phyloP scores from a whole-genome alignment of 164 flowering plant species.

The Sextonia rubra region DNA sequence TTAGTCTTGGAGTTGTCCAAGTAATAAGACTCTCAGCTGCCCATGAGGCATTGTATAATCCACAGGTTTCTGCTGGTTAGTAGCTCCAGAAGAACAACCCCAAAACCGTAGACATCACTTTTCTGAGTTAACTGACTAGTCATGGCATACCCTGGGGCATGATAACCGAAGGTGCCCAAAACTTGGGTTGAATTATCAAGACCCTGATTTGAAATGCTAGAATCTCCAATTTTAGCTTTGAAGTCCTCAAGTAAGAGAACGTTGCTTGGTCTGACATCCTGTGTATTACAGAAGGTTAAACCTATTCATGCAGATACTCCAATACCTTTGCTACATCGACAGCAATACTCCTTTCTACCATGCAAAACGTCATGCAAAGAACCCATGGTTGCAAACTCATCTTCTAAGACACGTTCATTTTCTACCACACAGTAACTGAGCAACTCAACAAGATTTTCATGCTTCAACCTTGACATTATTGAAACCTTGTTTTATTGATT shows the following conservation, averaged over 20 bases:
- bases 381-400: slow-evolving; percentile 95
- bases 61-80: too few species aligned
- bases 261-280: slow-evolving; percentile 97
- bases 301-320: slow-evolving; percentile 89
- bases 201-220: slow-evolving; percentile 92
- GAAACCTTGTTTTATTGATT: too few species aligned
- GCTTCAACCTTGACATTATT: slow-evolving; percentile 74
- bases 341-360: slow-evolving; percentile 99
- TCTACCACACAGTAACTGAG: slow-evolving; percentile 92
- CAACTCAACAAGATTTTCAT: slow-evolving; percentile 82
- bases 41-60: too few species aligned
- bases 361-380: slow-evolving; percentile 93
- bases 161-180: slow-evolving; percentile 95
- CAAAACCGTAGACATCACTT: too few species aligned
- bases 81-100: too few species aligned
- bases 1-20: too few species aligned
- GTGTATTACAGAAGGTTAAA: slow-evolving; percentile 84
- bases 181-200: slow-evolving; percentile 98
- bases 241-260: slow-evolving; percentile 90
- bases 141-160: slow-evolving; percentile 85
- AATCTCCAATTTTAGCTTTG: slow-evolving; percentile 94
- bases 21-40: too few species aligned
- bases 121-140: too few species aligned
- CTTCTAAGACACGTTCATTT: slow-evolving; percentile 68
- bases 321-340: slow-evolving; percentile 91